phyloP scores from a whole-genome alignment of 768 basidiomycete species.

The Mrakia frigida region DNA sequence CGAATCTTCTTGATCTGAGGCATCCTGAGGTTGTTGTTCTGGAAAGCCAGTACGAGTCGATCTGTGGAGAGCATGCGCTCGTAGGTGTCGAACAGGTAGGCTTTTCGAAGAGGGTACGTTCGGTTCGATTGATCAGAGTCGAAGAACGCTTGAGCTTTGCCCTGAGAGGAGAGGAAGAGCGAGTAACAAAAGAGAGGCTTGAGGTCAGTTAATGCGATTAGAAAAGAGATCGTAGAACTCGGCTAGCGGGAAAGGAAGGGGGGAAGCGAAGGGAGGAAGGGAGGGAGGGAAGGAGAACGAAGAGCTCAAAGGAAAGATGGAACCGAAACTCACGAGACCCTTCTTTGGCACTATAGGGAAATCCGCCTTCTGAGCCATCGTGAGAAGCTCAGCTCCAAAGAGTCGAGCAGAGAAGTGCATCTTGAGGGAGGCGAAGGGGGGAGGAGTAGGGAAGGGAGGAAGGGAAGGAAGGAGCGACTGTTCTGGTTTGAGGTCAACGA shows the following conservation, averaged over 20 bases:
- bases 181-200: neutral
- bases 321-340: conserved; percentile 19
- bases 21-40: conserved; percentile 23
- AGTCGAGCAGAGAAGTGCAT: conserved; percentile 15
- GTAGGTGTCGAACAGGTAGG: conserved; percentile 22
- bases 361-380: conserved; percentile 2
- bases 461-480: neutral
- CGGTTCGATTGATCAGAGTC: conserved; percentile 10
- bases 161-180: neutral
- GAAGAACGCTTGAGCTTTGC: conserved; percentile 11
- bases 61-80: conserved; percentile 2
- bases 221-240: neutral
- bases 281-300: neutral
- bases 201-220: neutral
- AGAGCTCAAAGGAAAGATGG: neutral
- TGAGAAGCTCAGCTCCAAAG: conserved; percentile 28
- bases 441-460: neutral
- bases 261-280: neutral
- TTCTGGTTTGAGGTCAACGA: neutral
- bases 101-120: conserved; percentile 18
- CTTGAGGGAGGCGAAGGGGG: neutral
- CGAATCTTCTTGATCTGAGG: conserved; percentile 8
- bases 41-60: conserved; percentile 27
- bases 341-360: conserved; percentile 16
- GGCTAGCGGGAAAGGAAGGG: neutral